These are phyloP conservation scores for Dillenia turbinata DNA, from an alignment of 164 flowering plant species.

Conservation along the genomic window DNA sequence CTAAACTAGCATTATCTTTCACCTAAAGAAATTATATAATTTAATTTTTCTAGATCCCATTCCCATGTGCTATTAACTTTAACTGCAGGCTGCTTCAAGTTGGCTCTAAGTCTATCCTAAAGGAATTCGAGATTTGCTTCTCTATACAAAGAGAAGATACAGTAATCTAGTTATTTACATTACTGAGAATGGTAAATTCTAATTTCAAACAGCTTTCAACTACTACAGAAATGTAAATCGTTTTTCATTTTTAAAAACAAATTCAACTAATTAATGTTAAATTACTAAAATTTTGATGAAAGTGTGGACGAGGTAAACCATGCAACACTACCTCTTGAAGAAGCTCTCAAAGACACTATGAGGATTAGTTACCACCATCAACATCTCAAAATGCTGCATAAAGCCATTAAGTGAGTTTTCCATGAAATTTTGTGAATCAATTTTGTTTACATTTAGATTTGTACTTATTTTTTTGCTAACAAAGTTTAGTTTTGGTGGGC, in stretches of 20 bases:
- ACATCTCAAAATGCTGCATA: conserved; percentile 31
- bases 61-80: not conserved
- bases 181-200: conserved; percentile 52
- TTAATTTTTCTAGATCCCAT: too few species aligned
- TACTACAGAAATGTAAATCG: not conserved
- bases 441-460: not conserved
- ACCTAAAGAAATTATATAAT: not conserved
- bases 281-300: not conserved
- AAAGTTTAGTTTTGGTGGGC: conserved; percentile 10
- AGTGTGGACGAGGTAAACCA: conserved; percentile 35
- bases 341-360: conserved; percentile 29
- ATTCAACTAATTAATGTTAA: not conserved
- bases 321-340: conserved; percentile 13
- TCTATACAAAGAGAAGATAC: conserved; percentile 31
- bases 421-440: too few species aligned
- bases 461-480: not conserved
- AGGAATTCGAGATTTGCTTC: conserved; percentile 32
- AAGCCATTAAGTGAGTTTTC: conserved; percentile 21
- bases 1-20: not conserved
- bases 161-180: conserved; percentile 38
- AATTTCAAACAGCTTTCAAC: not conserved
- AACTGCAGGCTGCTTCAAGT: conserved; percentile 18
- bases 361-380: conserved; percentile 32
- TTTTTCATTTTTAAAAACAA: not conserved
- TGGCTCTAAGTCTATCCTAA: conserved; percentile 38